A percentile compares a stretch with the other conserved stretches of the same genome.
Conservation (phyloP, 2,329 filamentous ascomycete genomes). For the Didymella lethalis region DNA sequence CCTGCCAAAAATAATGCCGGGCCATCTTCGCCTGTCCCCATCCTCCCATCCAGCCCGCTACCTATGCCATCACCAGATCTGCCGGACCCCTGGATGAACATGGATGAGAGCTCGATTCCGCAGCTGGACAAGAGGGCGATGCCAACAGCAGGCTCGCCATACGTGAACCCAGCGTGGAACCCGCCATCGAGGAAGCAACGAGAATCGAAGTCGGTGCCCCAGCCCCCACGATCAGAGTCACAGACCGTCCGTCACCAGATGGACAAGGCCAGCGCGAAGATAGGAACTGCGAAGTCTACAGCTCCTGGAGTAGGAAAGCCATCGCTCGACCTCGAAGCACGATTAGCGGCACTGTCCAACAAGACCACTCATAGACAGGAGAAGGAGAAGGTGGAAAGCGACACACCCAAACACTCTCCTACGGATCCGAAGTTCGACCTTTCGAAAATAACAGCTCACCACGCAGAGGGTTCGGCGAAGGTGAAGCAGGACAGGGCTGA, state of each 20-base stretch:
- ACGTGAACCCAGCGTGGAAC: conserved; percentile 36
- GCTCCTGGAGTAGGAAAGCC: conserved; percentile 3
- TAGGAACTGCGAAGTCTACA: neutral
- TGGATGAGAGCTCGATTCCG: conserved; percentile 41
- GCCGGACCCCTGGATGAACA: conserved; percentile 45
- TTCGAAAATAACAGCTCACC: conserved; percentile 35
- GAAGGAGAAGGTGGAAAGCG: neutral
- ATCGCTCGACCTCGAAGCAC: conserved; percentile 10
- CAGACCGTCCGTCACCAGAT: conserved; percentile 13
- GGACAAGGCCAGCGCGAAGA: conserved; percentile 16
- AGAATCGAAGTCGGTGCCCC: conserved; percentile 28
- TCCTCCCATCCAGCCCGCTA: conserved; percentile 41
- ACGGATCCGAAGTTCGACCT: conserved; percentile 33
- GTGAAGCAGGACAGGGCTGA: conserved; percentile 31
- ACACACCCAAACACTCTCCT: conserved; percentile 6
- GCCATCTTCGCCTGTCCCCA: conserved; percentile 28
- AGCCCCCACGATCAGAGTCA: conserved; percentile 6
- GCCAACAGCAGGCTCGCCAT: conserved; percentile 40
- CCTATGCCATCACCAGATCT: conserved; percentile 39
- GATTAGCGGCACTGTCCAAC: conserved; percentile 10
- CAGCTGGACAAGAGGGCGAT: conserved; percentile 46
- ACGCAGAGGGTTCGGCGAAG: conserved; percentile 34
- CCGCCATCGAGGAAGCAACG: conserved; percentile 31
- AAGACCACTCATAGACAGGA: conserved; percentile 7
- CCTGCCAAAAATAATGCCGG: conserved; percentile 35